These are phyloP conservation scores for Phoma sp. DNA, from an alignment of 2,329 filamentous ascomycete species.

Conservation along the genomic window DNA sequence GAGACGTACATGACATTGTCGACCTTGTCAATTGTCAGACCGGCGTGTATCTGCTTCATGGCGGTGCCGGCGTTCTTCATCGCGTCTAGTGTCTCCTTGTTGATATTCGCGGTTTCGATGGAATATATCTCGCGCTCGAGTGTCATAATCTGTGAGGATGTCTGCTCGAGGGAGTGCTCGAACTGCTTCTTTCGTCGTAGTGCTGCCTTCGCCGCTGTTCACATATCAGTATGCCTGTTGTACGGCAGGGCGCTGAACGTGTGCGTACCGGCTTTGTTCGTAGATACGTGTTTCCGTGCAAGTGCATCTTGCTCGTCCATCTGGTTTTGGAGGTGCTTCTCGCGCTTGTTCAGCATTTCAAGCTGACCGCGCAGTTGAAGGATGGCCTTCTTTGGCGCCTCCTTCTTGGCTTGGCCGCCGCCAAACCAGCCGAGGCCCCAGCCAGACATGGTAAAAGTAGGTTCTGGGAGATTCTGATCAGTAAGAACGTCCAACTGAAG, in stretches of 20 bases:
- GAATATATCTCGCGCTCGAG: conserved; percentile 95
- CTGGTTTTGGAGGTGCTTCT: conserved; percentile 87
- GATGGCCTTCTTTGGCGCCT: conserved; percentile 96
- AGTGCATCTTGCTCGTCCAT: conserved; percentile 91
- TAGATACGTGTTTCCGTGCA: conserved; percentile 84
- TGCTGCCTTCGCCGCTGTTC: conserved; percentile 84
- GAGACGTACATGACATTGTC: conserved; percentile 88
- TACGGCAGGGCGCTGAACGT: background rate
- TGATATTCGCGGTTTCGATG: conserved; percentile 98
- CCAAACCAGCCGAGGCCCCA: conserved; percentile 81
- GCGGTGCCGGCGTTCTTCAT: conserved; percentile 91
- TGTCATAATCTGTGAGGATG: conserved; percentile 85
- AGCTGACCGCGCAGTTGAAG: conserved; percentile 85
- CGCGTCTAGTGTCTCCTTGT: conserved; percentile 91
- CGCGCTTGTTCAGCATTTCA: conserved; percentile 97
- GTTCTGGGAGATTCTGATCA: conserved; percentile 9
- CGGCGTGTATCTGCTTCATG: conserved; percentile 92
- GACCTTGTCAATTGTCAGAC: conserved; percentile 91
- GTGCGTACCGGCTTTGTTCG: conserved; percentile 84
- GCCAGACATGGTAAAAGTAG: conserved; percentile 44
- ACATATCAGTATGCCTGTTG: conserved; percentile 11
- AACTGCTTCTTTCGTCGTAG: conserved; percentile 93
- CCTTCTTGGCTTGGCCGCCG: conserved; percentile 83
- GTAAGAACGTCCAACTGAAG: background rate
- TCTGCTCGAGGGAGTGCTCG: conserved; percentile 91